Percentiles rank a stretch among this genome's conserved stretches.
phyloP scores from a whole-genome alignment of 2,329 filamentous ascomycete species.

The Capronia epimyces region DNA sequence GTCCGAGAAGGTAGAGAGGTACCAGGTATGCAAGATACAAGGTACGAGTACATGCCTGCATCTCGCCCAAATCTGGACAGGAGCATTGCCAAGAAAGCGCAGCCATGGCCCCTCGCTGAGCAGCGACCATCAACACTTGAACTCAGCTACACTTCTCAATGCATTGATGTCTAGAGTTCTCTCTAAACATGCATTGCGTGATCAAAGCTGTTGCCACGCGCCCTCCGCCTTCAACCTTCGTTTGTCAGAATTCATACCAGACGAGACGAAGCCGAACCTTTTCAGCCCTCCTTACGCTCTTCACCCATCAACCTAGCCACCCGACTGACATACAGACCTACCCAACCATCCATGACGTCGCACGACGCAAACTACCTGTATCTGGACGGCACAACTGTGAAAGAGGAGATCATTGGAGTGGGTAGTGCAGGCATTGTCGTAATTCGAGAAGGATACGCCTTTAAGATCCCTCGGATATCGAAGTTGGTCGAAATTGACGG shows the following conservation, averaged over 20 bases:
- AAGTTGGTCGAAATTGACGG: constrained; percentile 16
- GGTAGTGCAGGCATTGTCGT: constrained; percentile 23
- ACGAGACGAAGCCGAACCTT: no score
- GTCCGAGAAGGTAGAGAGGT: no score
- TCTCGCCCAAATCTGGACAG: not conserved
- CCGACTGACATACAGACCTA: not conserved
- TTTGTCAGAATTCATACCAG: no score
- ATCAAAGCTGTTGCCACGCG: not conserved
- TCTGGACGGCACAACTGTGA: constrained; percentile 19
- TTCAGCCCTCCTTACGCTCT: no score
- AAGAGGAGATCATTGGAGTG: constrained; percentile 13
- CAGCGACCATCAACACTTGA: not conserved
- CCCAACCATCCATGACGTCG: not conserved
- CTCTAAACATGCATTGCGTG: not conserved
- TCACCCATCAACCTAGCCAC: no score
- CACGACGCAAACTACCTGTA: not conserved
- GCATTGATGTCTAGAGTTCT: not conserved
- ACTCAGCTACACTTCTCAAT: no score
- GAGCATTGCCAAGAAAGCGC: not conserved
- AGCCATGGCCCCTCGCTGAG: not conserved
- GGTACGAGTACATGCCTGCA: no score
- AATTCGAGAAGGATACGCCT: constrained; percentile 16
- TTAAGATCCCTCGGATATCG: constrained; percentile 23
- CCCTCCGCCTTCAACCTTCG: not conserved
- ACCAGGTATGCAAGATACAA: no score